phyloP scores from a whole-genome alignment of 2,329 filamentous ascomycete species.

The Rosellinia necatrix region DNA sequence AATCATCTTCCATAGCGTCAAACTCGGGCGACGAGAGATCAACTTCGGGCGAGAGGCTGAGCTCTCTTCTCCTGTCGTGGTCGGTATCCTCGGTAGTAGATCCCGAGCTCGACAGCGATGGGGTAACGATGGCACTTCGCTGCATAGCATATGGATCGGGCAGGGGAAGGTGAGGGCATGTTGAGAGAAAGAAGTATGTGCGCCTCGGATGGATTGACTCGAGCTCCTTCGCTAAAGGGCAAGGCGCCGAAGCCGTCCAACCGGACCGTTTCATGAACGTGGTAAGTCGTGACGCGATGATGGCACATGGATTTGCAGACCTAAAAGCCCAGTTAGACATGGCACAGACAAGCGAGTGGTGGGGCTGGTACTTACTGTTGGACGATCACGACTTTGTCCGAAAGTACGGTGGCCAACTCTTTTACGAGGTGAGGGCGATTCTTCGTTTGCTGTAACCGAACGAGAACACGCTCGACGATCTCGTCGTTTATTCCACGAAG shows the following conservation, averaged over 20 bases:
- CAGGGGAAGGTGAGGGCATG: constrained; percentile 80
- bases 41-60: constrained; percentile 91
- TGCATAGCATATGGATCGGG: constrained; percentile 61
- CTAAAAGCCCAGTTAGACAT: constrained; percentile 53
- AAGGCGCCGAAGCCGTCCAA: constrained; percentile 78
- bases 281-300: constrained; percentile 90
- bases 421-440: constrained; percentile 95
- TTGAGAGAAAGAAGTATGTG: constrained; percentile 95
- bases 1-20: constrained; percentile 70
- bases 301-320: constrained; percentile 92
- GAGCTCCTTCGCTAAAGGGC: constrained; percentile 90
- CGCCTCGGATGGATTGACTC: constrained; percentile 91
- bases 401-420: constrained; percentile 82
- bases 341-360: constrained; percentile 18
- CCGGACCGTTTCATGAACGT: constrained; percentile 86
- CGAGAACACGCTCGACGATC: constrained; percentile 88
- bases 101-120: constrained; percentile 74
- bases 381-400: constrained; percentile 77
- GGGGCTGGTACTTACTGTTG: constrained; percentile 74
- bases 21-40: constrained; percentile 88
- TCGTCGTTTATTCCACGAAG: constrained; percentile 89
- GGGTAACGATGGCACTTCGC: constrained; percentile 71
- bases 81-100: constrained; percentile 76
- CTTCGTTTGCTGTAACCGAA: constrained; percentile 84
- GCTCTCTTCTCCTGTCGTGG: constrained; percentile 65